These are phyloP conservation scores for Gyrodon lividus DNA, from an alignment of 768 basidiomycete species.

Conservation along the genomic window DNA sequence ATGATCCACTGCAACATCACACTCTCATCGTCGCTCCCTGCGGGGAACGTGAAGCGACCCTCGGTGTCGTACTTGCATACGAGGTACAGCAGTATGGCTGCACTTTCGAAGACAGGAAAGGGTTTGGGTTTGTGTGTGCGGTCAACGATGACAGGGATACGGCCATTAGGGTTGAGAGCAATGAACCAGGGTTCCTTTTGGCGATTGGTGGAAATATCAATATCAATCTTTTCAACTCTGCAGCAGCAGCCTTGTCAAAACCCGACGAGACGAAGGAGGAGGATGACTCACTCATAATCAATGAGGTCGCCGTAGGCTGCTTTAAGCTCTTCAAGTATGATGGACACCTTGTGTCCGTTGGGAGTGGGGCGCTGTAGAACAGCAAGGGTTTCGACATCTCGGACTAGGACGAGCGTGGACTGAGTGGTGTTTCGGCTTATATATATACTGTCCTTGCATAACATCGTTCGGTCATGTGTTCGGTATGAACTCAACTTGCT, in stretches of 20 bases:
- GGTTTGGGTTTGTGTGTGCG: slow-evolving; percentile 48
- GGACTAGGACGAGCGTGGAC: background rate
- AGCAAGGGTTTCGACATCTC: slow-evolving; percentile 26
- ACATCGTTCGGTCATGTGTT: background rate
- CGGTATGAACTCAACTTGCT: no score
- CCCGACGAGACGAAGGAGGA: background rate
- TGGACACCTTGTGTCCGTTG: slow-evolving; percentile 52
- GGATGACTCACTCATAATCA: slow-evolving; percentile 47
- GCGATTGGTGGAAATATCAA: slow-evolving; percentile 60
- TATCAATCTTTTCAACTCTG: slow-evolving; percentile 53
- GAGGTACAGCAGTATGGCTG: slow-evolving; percentile 83
- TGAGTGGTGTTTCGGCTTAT: no score
- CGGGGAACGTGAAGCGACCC: slow-evolving; percentile 65
- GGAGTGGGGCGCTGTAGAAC: slow-evolving; percentile 50
- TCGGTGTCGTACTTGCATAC: slow-evolving; percentile 78
- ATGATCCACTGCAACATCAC: slow-evolving; percentile 85
- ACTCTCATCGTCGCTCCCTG: slow-evolving; percentile 58
- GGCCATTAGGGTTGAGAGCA: slow-evolving; percentile 67
- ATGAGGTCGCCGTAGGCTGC: slow-evolving; percentile 43
- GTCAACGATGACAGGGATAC: slow-evolving; percentile 70
- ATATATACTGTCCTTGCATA: background rate
- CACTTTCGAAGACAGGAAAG: slow-evolving; percentile 72
- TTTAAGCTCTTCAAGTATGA: slow-evolving; percentile 64
- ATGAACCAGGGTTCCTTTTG: slow-evolving; percentile 87
- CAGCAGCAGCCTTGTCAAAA: background rate